Conservation (phyloP, 257 asterid species). For the Jaltomata sinuosa region DNA sequence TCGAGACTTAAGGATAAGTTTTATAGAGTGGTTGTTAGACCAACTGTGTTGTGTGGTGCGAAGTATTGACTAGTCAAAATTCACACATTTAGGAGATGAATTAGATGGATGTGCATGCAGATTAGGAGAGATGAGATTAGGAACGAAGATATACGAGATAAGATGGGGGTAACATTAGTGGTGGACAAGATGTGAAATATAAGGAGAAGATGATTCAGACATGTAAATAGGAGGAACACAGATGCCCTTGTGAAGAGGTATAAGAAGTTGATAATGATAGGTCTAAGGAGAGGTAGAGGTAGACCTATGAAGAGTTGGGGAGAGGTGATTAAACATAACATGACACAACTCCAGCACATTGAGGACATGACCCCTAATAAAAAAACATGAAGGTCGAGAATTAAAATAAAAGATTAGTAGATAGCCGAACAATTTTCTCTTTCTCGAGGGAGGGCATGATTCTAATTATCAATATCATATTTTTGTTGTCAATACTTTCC, state of each 20-base stretch:
- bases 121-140: not conserved
- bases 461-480: too few relatives aligned
- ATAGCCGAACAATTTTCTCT: too few relatives aligned
- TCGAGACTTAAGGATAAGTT: not conserved
- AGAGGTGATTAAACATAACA: not conserved
- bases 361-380: rapidly evolving
- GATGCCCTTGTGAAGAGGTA: not conserved
- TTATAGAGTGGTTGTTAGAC: not conserved
- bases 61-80: not conserved
- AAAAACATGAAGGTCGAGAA: too few relatives aligned
- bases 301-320: not conserved
- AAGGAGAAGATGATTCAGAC: not conserved
- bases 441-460: too few relatives aligned
- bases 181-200: not conserved
- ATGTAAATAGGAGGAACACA: not conserved
- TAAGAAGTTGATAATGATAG: too few relatives aligned
- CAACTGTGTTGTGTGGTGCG: not conserved
- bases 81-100: not conserved
- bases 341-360: not conserved
- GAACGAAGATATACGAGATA: not conserved
- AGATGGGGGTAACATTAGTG: not conserved
- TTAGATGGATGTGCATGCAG: not conserved
- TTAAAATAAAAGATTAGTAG: too few relatives aligned
- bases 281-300: not conserved
- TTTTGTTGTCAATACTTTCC: too few relatives aligned